Evolutionary conservation across 805 yeast genomes (phyloP).

Genomic region (Yamadazyma sp.): DNA sequence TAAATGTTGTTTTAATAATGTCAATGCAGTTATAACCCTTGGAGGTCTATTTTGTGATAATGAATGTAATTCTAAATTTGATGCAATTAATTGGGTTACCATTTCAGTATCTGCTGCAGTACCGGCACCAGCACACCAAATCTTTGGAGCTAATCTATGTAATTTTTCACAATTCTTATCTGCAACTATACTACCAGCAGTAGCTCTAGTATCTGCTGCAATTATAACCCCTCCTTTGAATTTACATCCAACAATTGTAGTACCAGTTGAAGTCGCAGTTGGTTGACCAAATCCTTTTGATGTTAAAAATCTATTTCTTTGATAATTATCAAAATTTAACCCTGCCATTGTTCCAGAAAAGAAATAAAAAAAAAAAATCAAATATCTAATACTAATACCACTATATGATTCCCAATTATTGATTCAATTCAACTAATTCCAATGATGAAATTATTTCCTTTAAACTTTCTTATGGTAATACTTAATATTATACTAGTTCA

Average conservation of each 20-base stretch:
- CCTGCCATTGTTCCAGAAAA: slow-evolving; percentile 75
- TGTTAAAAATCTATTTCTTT: slow-evolving; percentile 76
- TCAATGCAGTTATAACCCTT: slow-evolving; percentile 88
- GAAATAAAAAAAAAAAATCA: too few species aligned
- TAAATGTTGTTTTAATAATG: slow-evolving; percentile 90
- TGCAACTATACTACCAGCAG: slow-evolving; percentile 94
- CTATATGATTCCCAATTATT: too few species aligned
- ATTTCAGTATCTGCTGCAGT: slow-evolving; percentile 99
- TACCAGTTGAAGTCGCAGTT: slow-evolving; percentile 94
- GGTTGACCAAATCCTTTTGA: slow-evolving; percentile 76
- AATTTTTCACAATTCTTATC: slow-evolving; percentile 97
- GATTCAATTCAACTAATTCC: too few species aligned
- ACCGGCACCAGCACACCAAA: slow-evolving; percentile 99
- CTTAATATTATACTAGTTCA: too few species aligned
- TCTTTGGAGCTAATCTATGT: slow-evolving; percentile 83
- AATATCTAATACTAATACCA: too few species aligned
- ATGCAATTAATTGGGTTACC: slow-evolving; percentile 90
- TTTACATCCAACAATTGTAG: slow-evolving; percentile 97
- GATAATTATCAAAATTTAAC: slow-evolving; percentile 87
- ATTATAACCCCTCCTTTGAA: slow-evolving; percentile 93
- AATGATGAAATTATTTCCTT: too few species aligned
- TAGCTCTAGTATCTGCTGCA: slow-evolving; percentile 99
- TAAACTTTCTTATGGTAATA: too few species aligned
- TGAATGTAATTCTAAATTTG: slow-evolving; percentile 88
- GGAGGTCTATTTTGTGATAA: slow-evolving; percentile 83